Percentiles rank a stretch among this genome's conserved stretches.
Conservation (phyloP, 176 grass and related monocot genomes). For the Tuctoria greenei region DNA sequence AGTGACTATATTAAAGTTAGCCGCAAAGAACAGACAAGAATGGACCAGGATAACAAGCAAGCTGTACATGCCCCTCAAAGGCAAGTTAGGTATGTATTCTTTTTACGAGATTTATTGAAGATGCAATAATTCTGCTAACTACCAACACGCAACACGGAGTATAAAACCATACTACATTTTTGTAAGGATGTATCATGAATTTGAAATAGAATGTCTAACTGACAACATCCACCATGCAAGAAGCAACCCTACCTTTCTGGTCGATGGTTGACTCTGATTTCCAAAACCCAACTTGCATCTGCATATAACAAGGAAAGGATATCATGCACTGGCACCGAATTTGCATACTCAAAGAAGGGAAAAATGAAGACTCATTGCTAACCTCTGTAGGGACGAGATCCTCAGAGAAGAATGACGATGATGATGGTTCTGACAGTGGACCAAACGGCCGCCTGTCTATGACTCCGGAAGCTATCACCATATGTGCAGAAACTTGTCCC, state of each 20-base stretch:
- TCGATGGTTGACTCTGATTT: conserved; percentile 49
- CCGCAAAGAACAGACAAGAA: not conserved
- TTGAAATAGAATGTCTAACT: conserved; percentile 21
- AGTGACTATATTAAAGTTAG: not conserved
- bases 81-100: conserved; percentile 23
- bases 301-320: conserved; percentile 10
- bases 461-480: conserved; percentile 55
- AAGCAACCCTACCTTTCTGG: conserved; percentile 46
- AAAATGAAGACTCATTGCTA: not conserved
- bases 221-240: conserved; percentile 30
- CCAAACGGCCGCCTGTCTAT: conserved; percentile 49
- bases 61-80: conserved; percentile 3
- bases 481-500: conserved; percentile 17
- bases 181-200: conserved; percentile 29
- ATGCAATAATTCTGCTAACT: conserved; percentile 32
- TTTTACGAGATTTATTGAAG: conserved; percentile 40
- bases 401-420: conserved; percentile 57
- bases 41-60: conserved; percentile 1
- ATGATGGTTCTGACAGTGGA: conserved; percentile 38
- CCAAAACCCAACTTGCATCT: conserved; percentile 60
- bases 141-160: conserved; percentile 24
- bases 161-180: too few relatives aligned
- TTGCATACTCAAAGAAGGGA: conserved; percentile 3
- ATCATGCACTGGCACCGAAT: not conserved
- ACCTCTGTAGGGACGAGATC: conserved; percentile 52